phyloP scores from a whole-genome alignment of 164 flowering plant species.

The Dillenia suffruticosa region DNA sequence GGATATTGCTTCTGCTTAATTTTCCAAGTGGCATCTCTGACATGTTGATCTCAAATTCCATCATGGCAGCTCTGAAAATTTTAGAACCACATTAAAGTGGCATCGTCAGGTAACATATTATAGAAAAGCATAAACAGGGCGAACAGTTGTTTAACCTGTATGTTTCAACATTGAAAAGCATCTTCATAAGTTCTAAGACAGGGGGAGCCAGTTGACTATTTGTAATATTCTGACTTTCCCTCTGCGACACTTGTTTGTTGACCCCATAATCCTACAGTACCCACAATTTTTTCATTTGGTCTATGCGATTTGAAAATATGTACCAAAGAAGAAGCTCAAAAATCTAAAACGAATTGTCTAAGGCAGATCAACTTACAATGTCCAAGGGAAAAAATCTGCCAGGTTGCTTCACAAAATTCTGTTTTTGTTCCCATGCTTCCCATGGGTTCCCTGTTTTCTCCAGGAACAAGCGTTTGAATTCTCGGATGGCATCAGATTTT shows the following conservation, averaged over 20 bases:
- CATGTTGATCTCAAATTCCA: conserved; percentile 97
- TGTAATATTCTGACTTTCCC: conserved; percentile 24
- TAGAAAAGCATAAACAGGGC: conserved; percentile 1
- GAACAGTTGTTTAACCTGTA: conserved; percentile 56
- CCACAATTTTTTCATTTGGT: background rate
- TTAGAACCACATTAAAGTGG: conserved; percentile 1
- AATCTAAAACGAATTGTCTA: conserved; percentile 8
- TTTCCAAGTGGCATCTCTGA: conserved; percentile 99
- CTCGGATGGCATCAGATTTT: conserved; percentile 71
- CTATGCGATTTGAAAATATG: conserved; percentile 2
- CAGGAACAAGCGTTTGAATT: conserved; percentile 81
- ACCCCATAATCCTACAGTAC: conserved; percentile 84
- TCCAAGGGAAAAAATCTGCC: conserved; percentile 92
- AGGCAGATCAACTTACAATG: conserved; percentile 49
- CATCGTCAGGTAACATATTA: background rate
- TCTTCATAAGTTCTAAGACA: conserved; percentile 73
- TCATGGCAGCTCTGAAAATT: conserved; percentile 83
- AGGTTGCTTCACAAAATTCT: conserved; percentile 78
- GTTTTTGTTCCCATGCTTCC: conserved; percentile 84
- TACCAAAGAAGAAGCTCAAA: background rate
- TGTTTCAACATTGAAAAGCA: conserved; percentile 89
- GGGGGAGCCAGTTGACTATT: conserved; percentile 66
- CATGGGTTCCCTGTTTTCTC: conserved; percentile 95
- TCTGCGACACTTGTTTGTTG: conserved; percentile 43
- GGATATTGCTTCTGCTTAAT: conserved; percentile 87